Conservation (phyloP, 306 rosid species). For the Clitoria ternatea region DNA sequence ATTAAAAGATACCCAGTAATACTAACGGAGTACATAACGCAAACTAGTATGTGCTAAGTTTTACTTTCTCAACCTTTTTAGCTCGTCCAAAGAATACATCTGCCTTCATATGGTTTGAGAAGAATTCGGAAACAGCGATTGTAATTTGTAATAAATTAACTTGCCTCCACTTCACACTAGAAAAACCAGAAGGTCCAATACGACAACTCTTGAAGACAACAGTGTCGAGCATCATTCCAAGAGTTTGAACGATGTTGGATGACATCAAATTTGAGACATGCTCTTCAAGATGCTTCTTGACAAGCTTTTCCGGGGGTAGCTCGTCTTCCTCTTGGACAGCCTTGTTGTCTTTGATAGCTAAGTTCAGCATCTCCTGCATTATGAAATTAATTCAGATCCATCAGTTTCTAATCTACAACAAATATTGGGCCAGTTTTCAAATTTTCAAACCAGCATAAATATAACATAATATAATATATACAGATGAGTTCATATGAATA, state of each 20-base stretch:
- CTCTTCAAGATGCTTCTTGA: conserved; percentile 95
- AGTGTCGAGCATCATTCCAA: conserved; percentile 92
- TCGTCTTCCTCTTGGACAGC: conserved; percentile 98
- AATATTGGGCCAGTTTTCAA: neutral
- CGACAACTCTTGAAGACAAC: conserved; percentile 68
- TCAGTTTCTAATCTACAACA: neutral
- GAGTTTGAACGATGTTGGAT: conserved; percentile 82
- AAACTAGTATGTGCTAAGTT: conserved; percentile 11
- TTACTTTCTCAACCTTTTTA: conserved; percentile 45
- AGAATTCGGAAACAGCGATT: neutral
- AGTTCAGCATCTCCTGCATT: conserved; percentile 71
- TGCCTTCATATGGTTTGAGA: neutral
- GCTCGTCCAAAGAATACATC: conserved; percentile 38
- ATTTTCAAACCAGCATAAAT: neutral
- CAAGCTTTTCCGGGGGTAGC: conserved; percentile 85
- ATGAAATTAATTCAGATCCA: conserved; percentile 13
- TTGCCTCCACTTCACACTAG: neutral
- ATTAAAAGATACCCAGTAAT: neutral
- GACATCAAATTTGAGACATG: conserved; percentile 94
- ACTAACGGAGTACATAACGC: neutral
- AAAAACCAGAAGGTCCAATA: neutral
- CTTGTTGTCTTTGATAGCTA: conserved; percentile 82
- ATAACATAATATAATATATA: neutral
- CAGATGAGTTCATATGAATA: neutral
- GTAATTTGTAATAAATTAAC: neutral